Base-by-base conservation (phyloP, 1,284 basidiomycete genomes). In the Papiliotrema fonsecae region DNA sequence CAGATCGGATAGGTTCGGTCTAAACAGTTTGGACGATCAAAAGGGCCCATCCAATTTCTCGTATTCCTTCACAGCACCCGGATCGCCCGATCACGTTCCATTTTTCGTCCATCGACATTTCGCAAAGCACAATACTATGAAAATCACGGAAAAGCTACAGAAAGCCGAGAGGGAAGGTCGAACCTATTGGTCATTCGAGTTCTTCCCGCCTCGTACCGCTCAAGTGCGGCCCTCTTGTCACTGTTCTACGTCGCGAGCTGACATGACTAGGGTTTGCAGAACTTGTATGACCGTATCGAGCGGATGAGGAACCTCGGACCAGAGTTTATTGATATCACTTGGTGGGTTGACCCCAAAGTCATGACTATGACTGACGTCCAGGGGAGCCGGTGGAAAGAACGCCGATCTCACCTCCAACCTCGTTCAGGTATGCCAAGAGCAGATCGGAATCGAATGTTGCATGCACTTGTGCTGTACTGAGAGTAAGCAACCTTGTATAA, bases 391-490 rank as follows among this genome's bases (percentile, higher is more conserved):
- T 48, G 93, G 93, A 50, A 82, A 92, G 54, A 94, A 92, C 21
- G 92, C 90, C 43, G 89, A 93, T 65, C 76, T 94, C 51, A 92
- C 90, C 7, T 83, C 86, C n/a, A 88, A 93, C 66, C 86, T 99
- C 76, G 92, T 98, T 59, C 93, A 94, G 77, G 92, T 90, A 38
- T 92, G 88, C 65, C 90, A 94, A 74, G 81, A 87, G 49, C 77
- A 89, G 25, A 88, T 97, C 70, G 92, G 92, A 2, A 81, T 97
- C 40, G 91, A 97, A 77, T 91, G 90, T 22, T 97, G 92, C 76
- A 93, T 99, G 88, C 94, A 99, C 75, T 75, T 98, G 57, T 97
- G 93, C 36, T 98, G 94, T 70, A 98, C 94, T 30, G 97, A 97
- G 75, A 96, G 72, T 74, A 53, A 66, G 71, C 62, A 37, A 21